Evolutionary conservation across 2,329 filamentous ascomycete genomes (phyloP), one percentile per base, ranked within the genome.

Genomic region (Cladosporium colombiae): DNA sequence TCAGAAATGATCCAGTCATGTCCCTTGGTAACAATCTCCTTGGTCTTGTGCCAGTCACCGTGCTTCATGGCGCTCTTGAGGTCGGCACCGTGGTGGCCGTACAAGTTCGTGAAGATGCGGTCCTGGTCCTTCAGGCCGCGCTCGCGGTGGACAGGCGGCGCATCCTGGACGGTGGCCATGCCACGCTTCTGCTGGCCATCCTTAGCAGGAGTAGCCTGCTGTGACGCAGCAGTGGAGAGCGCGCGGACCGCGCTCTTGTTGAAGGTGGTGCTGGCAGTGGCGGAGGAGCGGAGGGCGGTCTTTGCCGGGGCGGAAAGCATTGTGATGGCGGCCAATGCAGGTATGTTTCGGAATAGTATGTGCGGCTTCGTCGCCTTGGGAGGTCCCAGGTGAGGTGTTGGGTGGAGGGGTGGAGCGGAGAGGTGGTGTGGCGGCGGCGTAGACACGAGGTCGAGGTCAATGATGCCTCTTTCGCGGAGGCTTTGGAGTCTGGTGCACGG

Each of bases 31-130:
- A 99, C 81, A 66, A 99, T 99, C 80, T 99, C 95, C 86, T 99
- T 99, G 65, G 95, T 99, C 86, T 96, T 97, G 84, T 99, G 88
- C 95, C 95, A 99, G 81, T 98, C 95, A 74, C 95, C 95, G 86
- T 96, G 96, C 83, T 96, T 97, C 89, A 92, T 93, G 63, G 95
- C 93, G 77, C 89, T 92, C 84, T 95, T 94, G 73, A 99, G 83
- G 79, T 97, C 93, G 69, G 93, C 86, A 62, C 92, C 93, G 82
- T 92, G 92, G 78, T 95, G 92, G 75, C 92, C 89, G 83, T 99
- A 99, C 67, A 99, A 86, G 83, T 99, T 99, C 84, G 96, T 93
- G 83, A 99, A 99, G 81, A 99, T 99, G 75, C 95, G 89, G 83
- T 99, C 95, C 83, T 98, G 93, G 79, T 99, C 95, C 82, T 88